Evolutionary conservation across 2,329 filamentous ascomycete species (phyloP).

Genomic region (Ophiostoma triangulosporum): DNA sequence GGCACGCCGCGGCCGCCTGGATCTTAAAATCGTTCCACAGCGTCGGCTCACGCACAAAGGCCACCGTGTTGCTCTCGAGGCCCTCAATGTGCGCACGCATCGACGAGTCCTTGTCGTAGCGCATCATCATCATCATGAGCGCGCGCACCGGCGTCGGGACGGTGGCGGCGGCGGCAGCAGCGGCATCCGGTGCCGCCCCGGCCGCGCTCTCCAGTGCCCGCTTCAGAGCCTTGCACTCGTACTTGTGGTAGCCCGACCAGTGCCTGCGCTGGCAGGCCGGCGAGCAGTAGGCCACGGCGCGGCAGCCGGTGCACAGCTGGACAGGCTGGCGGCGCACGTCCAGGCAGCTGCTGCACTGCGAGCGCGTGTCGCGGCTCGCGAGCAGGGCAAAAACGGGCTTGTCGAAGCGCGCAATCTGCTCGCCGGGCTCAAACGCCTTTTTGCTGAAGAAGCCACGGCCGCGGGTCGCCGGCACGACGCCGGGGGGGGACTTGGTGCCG

Average conservation of each 20-base stretch:
- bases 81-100: constrained; percentile 21
- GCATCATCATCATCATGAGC: constrained; percentile 36
- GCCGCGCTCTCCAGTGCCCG: constrained; percentile 21
- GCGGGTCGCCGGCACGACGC: neutral
- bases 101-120: constrained; percentile 12
- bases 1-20: constrained; percentile 36
- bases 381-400: constrained; percentile 35
- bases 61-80: constrained; percentile 34
- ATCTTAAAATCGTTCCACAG: constrained; percentile 35
- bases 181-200: constrained; percentile 2
- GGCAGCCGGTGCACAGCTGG: constrained; percentile 39
- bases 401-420: constrained; percentile 31
- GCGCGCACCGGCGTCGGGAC: constrained; percentile 43
- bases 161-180: constrained; percentile 14
- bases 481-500: constrained; percentile 7
- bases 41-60: constrained; percentile 21
- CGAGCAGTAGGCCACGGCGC: constrained; percentile 40
- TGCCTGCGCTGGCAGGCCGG: constrained; percentile 38
- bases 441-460: constrained; percentile 32
- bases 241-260: constrained; percentile 38
- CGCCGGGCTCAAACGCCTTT: constrained; percentile 29
- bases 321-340: constrained; percentile 9
- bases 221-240: constrained; percentile 37
- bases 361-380: constrained; percentile 25
- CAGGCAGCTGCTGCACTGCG: constrained; percentile 39